Conservation (phyloP, 2,329 filamentous ascomycete genomes). For the Colletotrichum gloeosporioides region DNA sequence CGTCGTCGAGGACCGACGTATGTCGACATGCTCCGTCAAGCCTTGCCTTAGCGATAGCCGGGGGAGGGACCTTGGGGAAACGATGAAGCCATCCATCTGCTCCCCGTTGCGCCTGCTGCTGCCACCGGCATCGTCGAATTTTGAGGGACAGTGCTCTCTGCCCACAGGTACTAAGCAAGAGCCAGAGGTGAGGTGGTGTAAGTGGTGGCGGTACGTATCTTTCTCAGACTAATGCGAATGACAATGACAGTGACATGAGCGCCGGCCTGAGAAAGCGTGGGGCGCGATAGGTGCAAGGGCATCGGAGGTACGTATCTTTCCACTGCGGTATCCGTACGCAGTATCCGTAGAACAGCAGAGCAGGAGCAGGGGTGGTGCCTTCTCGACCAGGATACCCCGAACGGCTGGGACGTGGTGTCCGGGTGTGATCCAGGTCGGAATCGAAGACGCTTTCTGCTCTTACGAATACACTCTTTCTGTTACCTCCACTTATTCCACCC, state of each 20-base stretch:
- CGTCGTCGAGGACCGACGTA: neutral
- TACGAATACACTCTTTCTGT: neutral
- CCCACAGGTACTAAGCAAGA: neutral
- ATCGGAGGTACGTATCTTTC: constrained; percentile 1
- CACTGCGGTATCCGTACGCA: too few relatives aligned
- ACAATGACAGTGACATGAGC: constrained; percentile 19
- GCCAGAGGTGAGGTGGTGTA: neutral
- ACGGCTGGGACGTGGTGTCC: constrained; percentile 1
- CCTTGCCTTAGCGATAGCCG: neutral
- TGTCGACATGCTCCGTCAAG: neutral
- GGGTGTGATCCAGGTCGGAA: neutral
- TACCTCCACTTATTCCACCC: neutral
- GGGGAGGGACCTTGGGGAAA: neutral
- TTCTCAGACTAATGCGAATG: constrained; percentile 20
- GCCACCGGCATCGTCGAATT: neutral
- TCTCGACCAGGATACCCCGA: constrained; percentile 11
- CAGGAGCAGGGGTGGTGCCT: neutral
- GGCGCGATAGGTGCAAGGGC: constrained; percentile 10
- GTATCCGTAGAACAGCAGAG: too few relatives aligned
- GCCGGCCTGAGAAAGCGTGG: constrained; percentile 7
- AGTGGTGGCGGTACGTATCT: neutral
- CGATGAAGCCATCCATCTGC: neutral
- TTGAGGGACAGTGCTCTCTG: neutral
- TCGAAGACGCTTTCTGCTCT: neutral
- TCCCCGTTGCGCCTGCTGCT: neutral